Percentiles rank a stretch among this genome's conserved stretches.
phyloP scores from a whole-genome alignment of 2,329 filamentous ascomycete species.

The Phaeophleospora eucalypticola region DNA sequence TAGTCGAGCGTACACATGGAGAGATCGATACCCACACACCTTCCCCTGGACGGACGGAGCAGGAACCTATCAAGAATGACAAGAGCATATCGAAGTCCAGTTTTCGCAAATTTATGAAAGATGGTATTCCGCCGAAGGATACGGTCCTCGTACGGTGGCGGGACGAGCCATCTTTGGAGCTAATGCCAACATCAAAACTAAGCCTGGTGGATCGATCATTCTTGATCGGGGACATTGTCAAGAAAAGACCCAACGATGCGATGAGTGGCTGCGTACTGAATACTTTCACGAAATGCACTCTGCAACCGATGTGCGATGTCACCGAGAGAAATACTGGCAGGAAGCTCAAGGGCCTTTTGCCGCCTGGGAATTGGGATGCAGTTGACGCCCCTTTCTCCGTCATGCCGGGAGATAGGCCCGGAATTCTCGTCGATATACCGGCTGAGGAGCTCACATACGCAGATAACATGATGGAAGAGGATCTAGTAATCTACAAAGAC shows the following conservation, averaged over 20 bases:
- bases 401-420: constrained; percentile 14
- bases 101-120: constrained; percentile 39
- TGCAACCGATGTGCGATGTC: constrained; percentile 33
- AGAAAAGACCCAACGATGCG: constrained; percentile 44
- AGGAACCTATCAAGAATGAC: constrained; percentile 33
- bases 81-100: constrained; percentile 31
- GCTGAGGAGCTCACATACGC: constrained; percentile 28
- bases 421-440: constrained; percentile 26
- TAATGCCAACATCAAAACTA: constrained; percentile 43
- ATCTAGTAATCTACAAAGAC: constrained; percentile 51
- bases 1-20: constrained; percentile 42
- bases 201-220: constrained; percentile 52
- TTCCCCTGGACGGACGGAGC: constrained; percentile 35
- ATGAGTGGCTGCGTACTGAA: constrained; percentile 55
- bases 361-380: constrained; percentile 13
- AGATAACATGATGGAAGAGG: constrained; percentile 43
- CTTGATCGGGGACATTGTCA: constrained; percentile 54
- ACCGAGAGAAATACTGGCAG: constrained; percentile 15
- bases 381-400: constrained; percentile 13
- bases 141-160: constrained; percentile 50
- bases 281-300: constrained; percentile 44
- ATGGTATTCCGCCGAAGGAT: constrained; percentile 48
- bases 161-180: constrained; percentile 38
- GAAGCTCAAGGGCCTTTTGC: constrained; percentile 23
- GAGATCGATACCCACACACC: constrained; percentile 46